Base-by-base conservation (phyloP, 495 filamentous ascomycete species). In the Podospora anserina region DNA sequence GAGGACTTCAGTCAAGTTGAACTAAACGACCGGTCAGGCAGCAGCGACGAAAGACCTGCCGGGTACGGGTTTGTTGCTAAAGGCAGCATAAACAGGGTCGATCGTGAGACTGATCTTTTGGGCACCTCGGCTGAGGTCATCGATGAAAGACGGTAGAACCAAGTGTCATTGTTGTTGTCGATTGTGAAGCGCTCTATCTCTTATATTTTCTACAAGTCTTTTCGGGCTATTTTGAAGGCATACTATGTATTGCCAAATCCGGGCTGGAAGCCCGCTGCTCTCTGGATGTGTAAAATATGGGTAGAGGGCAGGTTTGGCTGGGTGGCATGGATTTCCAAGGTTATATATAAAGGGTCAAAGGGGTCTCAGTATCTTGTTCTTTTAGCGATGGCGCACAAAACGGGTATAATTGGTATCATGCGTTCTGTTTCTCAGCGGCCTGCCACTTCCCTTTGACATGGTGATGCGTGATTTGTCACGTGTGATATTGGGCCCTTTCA, bases 31-130 rank as follows among this genome's bases (percentile, higher is more conserved):
- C 74, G 7, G 66, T 66, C 61, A 60, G 30, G 71, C 68, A 13
- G 63, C 53, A 19, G 58, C 59, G 73, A 82, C 11, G 90, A 91
- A 54, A 84, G 86, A 34, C 87, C 89, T 3, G 85, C 89, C 3
- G 91, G 84, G 72, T 83, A 89, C 72, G 91, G 92, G 0, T 89
- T 88, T 71, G 92, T 94, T n/a, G 82, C 90, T 49, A 89, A 92
- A 32, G 88, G 91, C 66, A 88, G 83, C 68, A 83, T 86, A 39
- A 86, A 78, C 69, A 79, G 80, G 34, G 82, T 88, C n/a, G 84
- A 88, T 57, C 83, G 72, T 20, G 78, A 82, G 30, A 67, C 74
- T 54, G 77, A 82, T 59, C 74, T 82, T 32, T 68, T 84, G 15
- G 82, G 80, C 20, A 82, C 76, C 56, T 73, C 83, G 32, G 84